Evolutionary conservation across 768 basidiomycete genomes (phyloP).

Genomic region (Candolleomyces eurysporus): DNA sequence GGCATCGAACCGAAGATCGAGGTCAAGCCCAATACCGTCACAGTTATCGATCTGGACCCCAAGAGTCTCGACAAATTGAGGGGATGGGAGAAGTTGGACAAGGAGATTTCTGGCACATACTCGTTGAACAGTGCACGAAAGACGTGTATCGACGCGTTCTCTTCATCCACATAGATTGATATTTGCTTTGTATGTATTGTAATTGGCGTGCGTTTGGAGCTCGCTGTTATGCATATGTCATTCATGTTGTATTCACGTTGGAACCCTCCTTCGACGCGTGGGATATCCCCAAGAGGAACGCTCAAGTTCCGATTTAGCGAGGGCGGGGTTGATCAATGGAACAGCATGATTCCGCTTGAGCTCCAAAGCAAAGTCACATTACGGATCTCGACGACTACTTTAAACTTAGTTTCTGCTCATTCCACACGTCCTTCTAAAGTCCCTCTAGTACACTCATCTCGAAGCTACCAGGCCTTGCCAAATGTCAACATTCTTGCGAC

Average conservation of each 20-base stretch:
- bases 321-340: slow-evolving; percentile 5
- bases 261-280: no score
- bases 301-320: slow-evolving; percentile 3
- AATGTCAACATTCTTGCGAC: slow-evolving; percentile 6
- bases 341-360: neutral
- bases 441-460: neutral
- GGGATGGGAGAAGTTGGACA: slow-evolving; percentile 76
- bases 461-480: neutral
- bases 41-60: slow-evolving; percentile 83
- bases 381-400: neutral
- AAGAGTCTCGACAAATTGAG: slow-evolving; percentile 65
- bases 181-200: no score
- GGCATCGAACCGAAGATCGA: slow-evolving; percentile 11
- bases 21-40: slow-evolving; percentile 37
- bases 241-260: neutral
- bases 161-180: neutral
- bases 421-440: neutral
- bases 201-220: no score
- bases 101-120: slow-evolving; percentile 45
- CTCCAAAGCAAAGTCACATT: neutral
- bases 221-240: neutral
- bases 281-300: neutral
- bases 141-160: slow-evolving; percentile 29
- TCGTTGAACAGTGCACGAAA: slow-evolving; percentile 17
- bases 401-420: neutral